Evolutionary conservation across 139 green algal species (phyloP), one percentile per base, ranked within the genome.

Genomic region (Coccomyxa sp.): DNA sequence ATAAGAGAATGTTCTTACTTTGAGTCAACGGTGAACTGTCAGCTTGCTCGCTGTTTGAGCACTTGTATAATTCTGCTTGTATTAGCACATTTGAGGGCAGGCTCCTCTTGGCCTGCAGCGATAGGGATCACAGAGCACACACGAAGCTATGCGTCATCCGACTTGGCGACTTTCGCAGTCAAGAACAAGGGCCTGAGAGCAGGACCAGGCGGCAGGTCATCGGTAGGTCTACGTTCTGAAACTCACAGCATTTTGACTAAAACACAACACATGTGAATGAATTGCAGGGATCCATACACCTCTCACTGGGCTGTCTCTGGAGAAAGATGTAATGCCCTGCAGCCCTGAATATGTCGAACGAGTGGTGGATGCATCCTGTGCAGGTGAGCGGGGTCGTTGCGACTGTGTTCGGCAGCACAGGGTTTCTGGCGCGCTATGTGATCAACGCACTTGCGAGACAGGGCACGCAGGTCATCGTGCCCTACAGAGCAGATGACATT

Each of bases 361-460:
- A 64, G 22, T 64, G 22, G 22, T 31, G 5, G 50, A 31, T 64
- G 50, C 27, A 22, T 1, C 50, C 22, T 64, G 50, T 64, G 50
- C 5, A 64, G 50, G 50, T 64, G 18, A 64, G 50, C 50, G 96
- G 96, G n/a, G 82, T 97, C 36, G 91, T 86, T 0, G 95, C 92
- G 0, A 97, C 95, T 22, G 90, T 99, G 14, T 99, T 99, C 86
- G 96, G 96, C 31, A 84, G 84, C 44, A 95, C 93, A 10, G 96
- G 96, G 22, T 99, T 99, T 86, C 80, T 99, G 64, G 96, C 91
- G 22, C 90, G 93, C 31, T 99, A 99, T 79, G 82, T 99, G 12
- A 90, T 93, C 18, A 95, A 97, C 75, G 82, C 92, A 68, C 82
- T 99, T 24, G 96, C 88, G 4, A 84, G 82, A 33, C 85, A 79